Base-by-base conservation (phyloP, 495 filamentous ascomycete genomes). In the Beverwykella pulmonaria region DNA sequence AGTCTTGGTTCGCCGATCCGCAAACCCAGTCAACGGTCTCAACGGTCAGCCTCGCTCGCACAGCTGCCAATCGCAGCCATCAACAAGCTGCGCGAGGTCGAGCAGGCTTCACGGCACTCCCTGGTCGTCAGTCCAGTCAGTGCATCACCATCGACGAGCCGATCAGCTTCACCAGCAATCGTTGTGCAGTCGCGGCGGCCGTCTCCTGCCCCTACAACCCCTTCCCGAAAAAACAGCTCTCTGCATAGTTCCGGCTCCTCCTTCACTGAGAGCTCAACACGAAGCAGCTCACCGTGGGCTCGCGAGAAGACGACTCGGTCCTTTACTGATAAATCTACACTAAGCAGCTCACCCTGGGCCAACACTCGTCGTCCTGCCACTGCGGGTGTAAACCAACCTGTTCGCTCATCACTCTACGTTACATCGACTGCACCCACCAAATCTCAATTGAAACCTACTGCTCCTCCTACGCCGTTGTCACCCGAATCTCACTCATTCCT, bases 401-500 rank as follows among this genome's bases (percentile, higher is more conserved):
- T 26, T 34, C 67, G 67, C 23, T 61, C 61, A 2, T 66, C 67
- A 23, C 53, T 71, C 53, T 61, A 64, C 50, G 17, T 65, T n/a
- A 20, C 27, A 17, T 36, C 58, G 7, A 54, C 19, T 22, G 36
- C 36, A 3, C 41, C 20, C 36, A 20, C 22, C 10, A 14, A 17
- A 8, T 60, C 62, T 7, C 57, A 49, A 57, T 30, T 26, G 17
- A 32, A 19, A 5, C 44, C 64, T 4, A 63, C 63, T 52, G 58
- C 70, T 10, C 62, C 69, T 2, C 69, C 64, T 10, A 65, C 69
- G 10, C 65, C 69, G 0, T 1, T 3, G 2, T 59, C 61, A 12
- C 47, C 65, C n/a, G 64, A 57, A 30, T 36, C 61, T 4, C 70
- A 63, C 26, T 39, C 70, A n/a, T 72, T 72, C 54, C 58, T 72